These are phyloP conservation scores for Fonsecaea monophora DNA, from an alignment of 2,329 filamentous ascomycete genomes.

Conservation along the genomic window DNA sequence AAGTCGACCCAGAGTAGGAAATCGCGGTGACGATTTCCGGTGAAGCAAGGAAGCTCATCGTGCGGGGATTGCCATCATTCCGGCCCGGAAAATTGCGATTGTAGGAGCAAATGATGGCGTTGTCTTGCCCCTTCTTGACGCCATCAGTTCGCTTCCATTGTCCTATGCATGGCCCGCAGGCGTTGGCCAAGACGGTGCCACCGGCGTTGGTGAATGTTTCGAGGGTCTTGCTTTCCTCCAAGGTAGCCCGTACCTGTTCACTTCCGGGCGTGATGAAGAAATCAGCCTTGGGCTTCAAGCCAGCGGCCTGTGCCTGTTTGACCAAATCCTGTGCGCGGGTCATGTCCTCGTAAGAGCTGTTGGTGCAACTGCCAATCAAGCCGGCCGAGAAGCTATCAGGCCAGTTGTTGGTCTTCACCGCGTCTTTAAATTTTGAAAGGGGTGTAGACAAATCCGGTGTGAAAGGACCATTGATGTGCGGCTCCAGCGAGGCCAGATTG, in stretches of 20 bases:
- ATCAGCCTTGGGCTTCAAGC: slow-evolving; percentile 83
- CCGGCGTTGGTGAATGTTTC: slow-evolving; percentile 85
- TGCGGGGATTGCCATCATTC: slow-evolving; percentile 94
- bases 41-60: slow-evolving; percentile 98
- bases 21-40: slow-evolving; percentile 97
- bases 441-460: slow-evolving; percentile 95
- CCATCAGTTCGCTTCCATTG: slow-evolving; percentile 94
- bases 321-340: slow-evolving; percentile 91
- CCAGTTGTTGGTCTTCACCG: slow-evolving; percentile 85
- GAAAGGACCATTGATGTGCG: slow-evolving; percentile 95
- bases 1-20: slow-evolving; percentile 88
- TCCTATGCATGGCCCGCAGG: slow-evolving; percentile 83
- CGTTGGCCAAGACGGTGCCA: slow-evolving; percentile 89
- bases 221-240: slow-evolving; percentile 87
- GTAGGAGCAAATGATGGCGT: slow-evolving; percentile 96
- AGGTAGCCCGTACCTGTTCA: slow-evolving; percentile 93
- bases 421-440: slow-evolving; percentile 84
- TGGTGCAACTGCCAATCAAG: slow-evolving; percentile 96
- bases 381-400: slow-evolving; percentile 89
- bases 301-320: slow-evolving; percentile 87
- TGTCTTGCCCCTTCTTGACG: slow-evolving; percentile 80
- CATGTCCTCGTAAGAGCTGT: slow-evolving; percentile 99
- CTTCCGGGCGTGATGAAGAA: slow-evolving; percentile 97
- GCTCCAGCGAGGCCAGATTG: slow-evolving; percentile 86
- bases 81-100: slow-evolving; percentile 98